phyloP scores from a whole-genome alignment of 768 basidiomycete species.

The Trametes cingulata region DNA sequence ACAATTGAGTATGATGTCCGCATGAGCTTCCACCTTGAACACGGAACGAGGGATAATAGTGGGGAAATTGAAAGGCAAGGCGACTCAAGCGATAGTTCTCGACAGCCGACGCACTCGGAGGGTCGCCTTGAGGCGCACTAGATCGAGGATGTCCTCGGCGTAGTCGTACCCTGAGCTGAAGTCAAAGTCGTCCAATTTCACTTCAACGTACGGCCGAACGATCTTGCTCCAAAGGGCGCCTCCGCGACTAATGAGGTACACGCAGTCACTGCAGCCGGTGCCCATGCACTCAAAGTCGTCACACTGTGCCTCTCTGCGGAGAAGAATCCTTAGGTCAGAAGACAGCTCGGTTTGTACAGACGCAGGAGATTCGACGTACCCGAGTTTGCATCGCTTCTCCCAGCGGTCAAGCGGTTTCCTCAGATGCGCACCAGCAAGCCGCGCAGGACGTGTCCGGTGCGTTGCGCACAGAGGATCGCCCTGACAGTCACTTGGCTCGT shows the following conservation, averaged over 20 bases:
- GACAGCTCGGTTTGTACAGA: background rate
- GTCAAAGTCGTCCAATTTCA: background rate
- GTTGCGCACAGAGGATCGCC: constrained; percentile 5
- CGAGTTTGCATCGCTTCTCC: background rate
- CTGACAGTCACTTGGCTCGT: background rate
- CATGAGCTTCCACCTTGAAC: background rate
- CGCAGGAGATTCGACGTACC: background rate
- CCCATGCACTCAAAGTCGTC: constrained; percentile 3
- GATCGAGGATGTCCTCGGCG: constrained; percentile 2
- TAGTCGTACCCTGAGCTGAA: background rate
- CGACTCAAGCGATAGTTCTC: background rate
- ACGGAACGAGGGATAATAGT: background rate
- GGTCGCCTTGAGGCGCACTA: constrained; percentile 1
- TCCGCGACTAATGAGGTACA: constrained; percentile 1
- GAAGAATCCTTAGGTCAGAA: background rate
- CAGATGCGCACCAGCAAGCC: background rate
- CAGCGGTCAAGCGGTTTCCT: background rate
- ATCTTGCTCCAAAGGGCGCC: constrained; percentile 3
- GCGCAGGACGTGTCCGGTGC: background rate
- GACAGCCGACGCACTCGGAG: background rate
- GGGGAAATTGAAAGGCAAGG: background rate
- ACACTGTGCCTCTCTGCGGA: background rate
- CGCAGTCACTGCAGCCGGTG: constrained; percentile 4
- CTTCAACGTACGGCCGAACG: background rate
- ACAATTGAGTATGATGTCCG: no score